Conservation (phyloP, 257 asterid species). For the Fraxinus cuspidata region DNA sequence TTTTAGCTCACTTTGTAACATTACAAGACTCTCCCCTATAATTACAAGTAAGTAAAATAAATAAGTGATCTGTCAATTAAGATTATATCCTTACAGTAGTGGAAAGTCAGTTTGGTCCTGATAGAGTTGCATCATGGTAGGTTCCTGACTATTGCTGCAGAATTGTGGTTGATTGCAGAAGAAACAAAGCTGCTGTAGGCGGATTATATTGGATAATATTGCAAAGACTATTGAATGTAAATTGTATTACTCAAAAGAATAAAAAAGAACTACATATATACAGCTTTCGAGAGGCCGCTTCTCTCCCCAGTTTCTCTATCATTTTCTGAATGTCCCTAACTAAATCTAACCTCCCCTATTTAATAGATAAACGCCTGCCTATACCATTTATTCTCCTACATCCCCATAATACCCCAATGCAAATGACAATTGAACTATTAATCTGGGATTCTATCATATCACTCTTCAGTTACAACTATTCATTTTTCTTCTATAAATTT, state of each 20-base stretch:
- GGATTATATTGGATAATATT: background rate
- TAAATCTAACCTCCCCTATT: no score
- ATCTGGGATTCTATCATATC: background rate
- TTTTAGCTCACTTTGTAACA: conserved; percentile 83
- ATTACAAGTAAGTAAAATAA: conserved; percentile 13
- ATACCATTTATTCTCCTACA: no score
- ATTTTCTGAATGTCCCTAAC: background rate
- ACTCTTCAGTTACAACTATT: background rate
- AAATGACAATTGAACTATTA: no score
- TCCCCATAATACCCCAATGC: no score
- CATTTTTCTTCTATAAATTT: background rate
- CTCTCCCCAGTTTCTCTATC: background rate
- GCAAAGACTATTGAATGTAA: background rate
- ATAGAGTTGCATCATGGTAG: background rate
- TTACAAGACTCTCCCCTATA: conserved; percentile 79
- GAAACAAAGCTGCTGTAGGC: background rate
- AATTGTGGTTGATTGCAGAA: background rate
- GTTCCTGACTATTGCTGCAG: background rate
- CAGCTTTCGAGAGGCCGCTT: background rate
- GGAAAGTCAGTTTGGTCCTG: background rate
- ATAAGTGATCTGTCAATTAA: conserved; percentile 11
- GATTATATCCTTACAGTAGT: conserved; percentile 3
- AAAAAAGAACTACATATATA: no score
- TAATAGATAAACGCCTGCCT: no score
- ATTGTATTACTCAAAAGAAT: background rate